Evolutionary conservation across 768 basidiomycete genomes (phyloP).

Genomic region (Infundibulicybe gibba): DNA sequence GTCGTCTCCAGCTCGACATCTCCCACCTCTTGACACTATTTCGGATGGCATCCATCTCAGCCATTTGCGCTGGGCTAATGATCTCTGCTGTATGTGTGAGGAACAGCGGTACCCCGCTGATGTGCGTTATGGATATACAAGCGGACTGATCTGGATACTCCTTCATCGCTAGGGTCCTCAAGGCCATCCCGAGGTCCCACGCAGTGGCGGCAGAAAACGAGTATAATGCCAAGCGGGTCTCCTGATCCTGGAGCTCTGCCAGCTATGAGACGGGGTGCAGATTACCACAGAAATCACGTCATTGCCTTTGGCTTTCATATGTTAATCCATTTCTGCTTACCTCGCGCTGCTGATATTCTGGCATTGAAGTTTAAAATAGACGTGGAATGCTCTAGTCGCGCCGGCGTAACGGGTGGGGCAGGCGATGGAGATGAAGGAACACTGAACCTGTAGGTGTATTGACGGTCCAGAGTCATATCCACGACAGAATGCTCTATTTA

Average conservation of each 20-base stretch:
- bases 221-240: conserved; percentile 5
- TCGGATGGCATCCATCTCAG: conserved; percentile 7
- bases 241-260: conserved; percentile 6
- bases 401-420: too few relatives aligned
- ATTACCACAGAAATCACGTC: neutral
- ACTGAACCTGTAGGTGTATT: too few relatives aligned
- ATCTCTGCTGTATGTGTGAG: conserved; percentile 6
- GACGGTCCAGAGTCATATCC: too few relatives aligned
- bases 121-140: conserved; percentile 5
- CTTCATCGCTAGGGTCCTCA: conserved; percentile 8
- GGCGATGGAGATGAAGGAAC: too few relatives aligned
- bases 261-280: neutral
- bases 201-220: conserved; percentile 7
- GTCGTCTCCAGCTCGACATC: conserved; percentile 9
- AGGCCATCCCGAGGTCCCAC: conserved; percentile 9
- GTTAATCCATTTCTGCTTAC: neutral
- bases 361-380: neutral
- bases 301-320: too few relatives aligned
- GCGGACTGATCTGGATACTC: conserved; percentile 9
- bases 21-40: conserved; percentile 8
- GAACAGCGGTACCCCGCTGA: conserved; percentile 6
- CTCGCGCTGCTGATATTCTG: conserved; percentile 9
- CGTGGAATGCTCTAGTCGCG: too few relatives aligned
- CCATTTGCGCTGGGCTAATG: conserved; percentile 4
- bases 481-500: too few relatives aligned